Conservation (phyloP, 2,329 filamentous ascomycete species). For the Colletotrichum musicola region DNA sequence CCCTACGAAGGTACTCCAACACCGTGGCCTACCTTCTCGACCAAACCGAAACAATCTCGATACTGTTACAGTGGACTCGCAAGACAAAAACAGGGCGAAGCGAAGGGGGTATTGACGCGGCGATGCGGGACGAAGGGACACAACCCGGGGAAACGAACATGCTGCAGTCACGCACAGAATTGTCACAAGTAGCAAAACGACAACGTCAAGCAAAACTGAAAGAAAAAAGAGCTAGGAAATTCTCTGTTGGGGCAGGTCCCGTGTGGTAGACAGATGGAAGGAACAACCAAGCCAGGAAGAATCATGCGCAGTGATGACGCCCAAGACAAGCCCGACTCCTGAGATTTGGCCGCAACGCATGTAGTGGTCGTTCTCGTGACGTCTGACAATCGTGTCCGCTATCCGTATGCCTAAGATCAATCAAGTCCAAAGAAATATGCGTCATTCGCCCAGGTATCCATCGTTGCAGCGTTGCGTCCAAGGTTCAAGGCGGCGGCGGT, state of each 20-base stretch:
- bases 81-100: slow-evolving; percentile 2
- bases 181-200: slow-evolving; percentile 33
- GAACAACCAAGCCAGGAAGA: slow-evolving; percentile 26
- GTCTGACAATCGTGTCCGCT: slow-evolving; percentile 40
- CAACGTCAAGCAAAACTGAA: slow-evolving; percentile 29
- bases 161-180: slow-evolving; percentile 28
- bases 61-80: slow-evolving; percentile 1
- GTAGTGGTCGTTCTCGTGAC: slow-evolving; percentile 38
- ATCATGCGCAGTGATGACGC: slow-evolving; percentile 31
- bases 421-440: slow-evolving; percentile 39
- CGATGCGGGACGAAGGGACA: slow-evolving; percentile 7
- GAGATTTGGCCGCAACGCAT: slow-evolving; percentile 35
- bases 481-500: slow-evolving; percentile 35
- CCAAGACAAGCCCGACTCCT: slow-evolving; percentile 36
- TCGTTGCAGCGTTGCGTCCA: slow-evolving; percentile 32
- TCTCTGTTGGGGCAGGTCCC: slow-evolving; percentile 36
- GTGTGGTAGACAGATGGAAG: slow-evolving; percentile 37
- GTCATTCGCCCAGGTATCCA: slow-evolving; percentile 40
- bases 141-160: slow-evolving; percentile 7
- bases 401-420: slow-evolving; percentile 40
- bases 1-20: neutral
- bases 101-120: slow-evolving; percentile 17
- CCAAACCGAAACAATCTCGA: neutral
- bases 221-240: slow-evolving; percentile 37
- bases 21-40: neutral